Evolutionary conservation across 495 filamentous ascomycete species (phyloP).

Genomic region (Letharia columbiana): DNA sequence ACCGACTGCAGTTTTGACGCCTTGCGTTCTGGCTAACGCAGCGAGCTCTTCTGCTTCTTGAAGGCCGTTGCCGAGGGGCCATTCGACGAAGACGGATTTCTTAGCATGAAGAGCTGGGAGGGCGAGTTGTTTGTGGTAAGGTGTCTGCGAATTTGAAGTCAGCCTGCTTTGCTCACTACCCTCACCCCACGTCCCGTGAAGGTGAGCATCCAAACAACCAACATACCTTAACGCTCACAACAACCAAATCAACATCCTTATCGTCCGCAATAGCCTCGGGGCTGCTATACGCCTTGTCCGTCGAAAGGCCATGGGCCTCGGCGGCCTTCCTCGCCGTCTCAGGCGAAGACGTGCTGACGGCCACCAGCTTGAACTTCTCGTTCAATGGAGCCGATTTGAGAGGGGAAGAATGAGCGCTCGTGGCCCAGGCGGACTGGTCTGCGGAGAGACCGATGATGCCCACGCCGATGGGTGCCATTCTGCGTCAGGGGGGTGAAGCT

Average conservation of each 20-base stretch:
- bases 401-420: slow-evolving; percentile 51
- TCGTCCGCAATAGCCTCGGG: slow-evolving; percentile 43
- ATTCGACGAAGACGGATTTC: slow-evolving; percentile 54
- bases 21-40: slow-evolving; percentile 28
- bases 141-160: slow-evolving; percentile 21
- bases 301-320: slow-evolving; percentile 35
- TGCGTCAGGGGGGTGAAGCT: not conserved
- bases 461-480: slow-evolving; percentile 34
- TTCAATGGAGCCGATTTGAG: slow-evolving; percentile 25
- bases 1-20: slow-evolving; percentile 42
- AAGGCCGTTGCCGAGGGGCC: slow-evolving; percentile 38
- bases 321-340: slow-evolving; percentile 43
- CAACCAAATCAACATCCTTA: slow-evolving; percentile 51
- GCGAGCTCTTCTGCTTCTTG: slow-evolving; percentile 37
- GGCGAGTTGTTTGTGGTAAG: slow-evolving; percentile 42
- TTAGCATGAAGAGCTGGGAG: slow-evolving; percentile 43
- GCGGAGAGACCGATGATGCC: slow-evolving; percentile 52
- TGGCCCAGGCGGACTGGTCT: slow-evolving; percentile 41
- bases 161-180: not conserved
- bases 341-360: slow-evolving; percentile 49
- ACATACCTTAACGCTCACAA: slow-evolving; percentile 42
- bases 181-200: not conserved
- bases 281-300: slow-evolving; percentile 43
- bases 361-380: slow-evolving; percentile 44
- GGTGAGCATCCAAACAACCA: not conserved